phyloP scores from a whole-genome alignment of 345 rosid species.

The Citrus glauca region DNA sequence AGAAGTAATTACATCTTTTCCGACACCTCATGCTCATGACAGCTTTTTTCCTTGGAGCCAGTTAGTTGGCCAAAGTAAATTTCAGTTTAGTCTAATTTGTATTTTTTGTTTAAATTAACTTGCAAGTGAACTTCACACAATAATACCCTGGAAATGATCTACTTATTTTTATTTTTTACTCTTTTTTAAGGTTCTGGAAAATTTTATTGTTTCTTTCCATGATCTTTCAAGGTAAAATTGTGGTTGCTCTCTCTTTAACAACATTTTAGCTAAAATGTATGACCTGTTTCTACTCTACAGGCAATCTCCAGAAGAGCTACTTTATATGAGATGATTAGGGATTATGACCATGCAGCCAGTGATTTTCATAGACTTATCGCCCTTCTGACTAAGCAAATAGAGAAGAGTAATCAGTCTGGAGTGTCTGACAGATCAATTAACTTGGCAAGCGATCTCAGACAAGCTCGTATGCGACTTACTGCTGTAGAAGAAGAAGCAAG shows the following conservation, averaged over 20 bases:
- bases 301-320: constrained; percentile 90
- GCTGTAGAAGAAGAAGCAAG: constrained; percentile 72
- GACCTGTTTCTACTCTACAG: constrained; percentile 28
- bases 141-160: neutral
- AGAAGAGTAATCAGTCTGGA: constrained; percentile 44
- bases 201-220: neutral
- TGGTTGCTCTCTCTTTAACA: neutral
- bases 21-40: too few species aligned
- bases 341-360: constrained; percentile 76
- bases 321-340: constrained; percentile 83
- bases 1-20: neutral
- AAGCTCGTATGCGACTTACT: constrained; percentile 54
- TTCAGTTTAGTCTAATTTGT: neutral
- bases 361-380: constrained; percentile 67
- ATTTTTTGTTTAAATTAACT: neutral
- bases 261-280: constrained; percentile 8
- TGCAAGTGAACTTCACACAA: neutral
- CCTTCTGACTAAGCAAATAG: constrained; percentile 57
- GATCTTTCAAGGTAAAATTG: neutral
- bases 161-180: neutral
- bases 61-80: neutral
- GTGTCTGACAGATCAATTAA: constrained; percentile 44
- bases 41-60: neutral
- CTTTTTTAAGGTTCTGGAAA: neutral
- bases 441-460: constrained; percentile 58